These are phyloP conservation scores for Alternaria hordeiaustralica DNA, from an alignment of 2,329 filamentous ascomycete species.

Conservation along the genomic window DNA sequence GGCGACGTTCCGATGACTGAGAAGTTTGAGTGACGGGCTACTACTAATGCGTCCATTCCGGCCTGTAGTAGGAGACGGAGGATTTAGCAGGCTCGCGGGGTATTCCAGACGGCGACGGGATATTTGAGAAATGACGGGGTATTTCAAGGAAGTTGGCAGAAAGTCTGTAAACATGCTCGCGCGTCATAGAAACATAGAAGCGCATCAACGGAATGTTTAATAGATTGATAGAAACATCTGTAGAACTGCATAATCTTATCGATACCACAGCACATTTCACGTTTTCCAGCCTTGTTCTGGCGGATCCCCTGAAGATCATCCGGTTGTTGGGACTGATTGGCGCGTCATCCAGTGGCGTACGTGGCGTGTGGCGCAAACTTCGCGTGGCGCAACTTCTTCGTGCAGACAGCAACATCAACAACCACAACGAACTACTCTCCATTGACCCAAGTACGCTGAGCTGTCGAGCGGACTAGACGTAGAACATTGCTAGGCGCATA, in stretches of 20 bases:
- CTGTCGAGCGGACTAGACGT: background rate
- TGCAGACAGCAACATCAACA: background rate
- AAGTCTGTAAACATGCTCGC: background rate
- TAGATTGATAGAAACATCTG: background rate
- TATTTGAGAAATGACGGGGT: background rate
- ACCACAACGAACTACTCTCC: background rate
- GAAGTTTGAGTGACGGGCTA: slow-evolving; percentile 19
- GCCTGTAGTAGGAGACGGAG: background rate
- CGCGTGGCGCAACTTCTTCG: background rate
- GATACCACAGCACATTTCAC: background rate
- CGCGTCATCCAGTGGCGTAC: slow-evolving; percentile 8
- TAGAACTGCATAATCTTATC: background rate
- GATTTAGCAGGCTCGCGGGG: background rate
- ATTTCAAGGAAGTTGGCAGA: background rate
- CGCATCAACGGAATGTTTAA: background rate
- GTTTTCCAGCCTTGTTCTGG: slow-evolving; percentile 1
- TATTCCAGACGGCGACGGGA: background rate
- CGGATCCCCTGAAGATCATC: slow-evolving; percentile 16
- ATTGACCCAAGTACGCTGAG: background rate
- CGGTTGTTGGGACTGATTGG: slow-evolving; percentile 5
- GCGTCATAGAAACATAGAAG: slow-evolving; percentile 13
- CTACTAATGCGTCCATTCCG: no score
- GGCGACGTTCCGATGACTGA: slow-evolving; percentile 70
- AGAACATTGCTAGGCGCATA: slow-evolving; percentile 16
- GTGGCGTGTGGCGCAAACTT: background rate